Conservation (phyloP, 2,329 filamentous ascomycete species). For the Fusarium sp. region DNA sequence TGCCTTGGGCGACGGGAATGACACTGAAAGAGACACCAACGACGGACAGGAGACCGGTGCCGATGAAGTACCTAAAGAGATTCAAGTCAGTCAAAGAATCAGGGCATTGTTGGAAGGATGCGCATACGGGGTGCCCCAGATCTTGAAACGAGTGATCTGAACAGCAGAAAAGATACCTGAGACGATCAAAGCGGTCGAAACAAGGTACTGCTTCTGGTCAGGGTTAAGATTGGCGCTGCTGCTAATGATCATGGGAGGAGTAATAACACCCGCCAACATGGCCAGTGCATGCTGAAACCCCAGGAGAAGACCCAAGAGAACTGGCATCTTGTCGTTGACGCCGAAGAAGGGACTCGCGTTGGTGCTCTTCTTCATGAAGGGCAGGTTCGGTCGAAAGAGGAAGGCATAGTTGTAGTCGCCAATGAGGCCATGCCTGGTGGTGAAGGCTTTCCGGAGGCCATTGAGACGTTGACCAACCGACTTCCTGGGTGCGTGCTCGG, state of each 20-base stretch:
- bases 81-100: slow-evolving; percentile 1
- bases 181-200: slow-evolving; percentile 83
- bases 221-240: slow-evolving; percentile 72
- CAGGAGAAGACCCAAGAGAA: slow-evolving; percentile 78
- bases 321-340: slow-evolving; percentile 82
- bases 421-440: slow-evolving; percentile 78
- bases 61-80: slow-evolving; percentile 74
- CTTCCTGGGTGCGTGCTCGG: slow-evolving; percentile 51
- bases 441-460: slow-evolving; percentile 55
- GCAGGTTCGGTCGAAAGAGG: slow-evolving; percentile 84
- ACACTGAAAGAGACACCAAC: slow-evolving; percentile 67
- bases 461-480: slow-evolving; percentile 43
- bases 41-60: slow-evolving; percentile 84
- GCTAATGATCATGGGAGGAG: slow-evolving; percentile 79
- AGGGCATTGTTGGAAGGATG: not conserved
- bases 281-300: slow-evolving; percentile 84
- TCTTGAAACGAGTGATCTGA: slow-evolving; percentile 82
- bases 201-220: slow-evolving; percentile 78
- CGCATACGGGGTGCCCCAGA: slow-evolving; percentile 71
- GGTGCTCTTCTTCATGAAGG: slow-evolving; percentile 76
- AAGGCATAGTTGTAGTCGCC: slow-evolving; percentile 92
- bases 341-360: slow-evolving; percentile 80
- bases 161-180: slow-evolving; percentile 80
- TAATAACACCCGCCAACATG: slow-evolving; percentile 82
- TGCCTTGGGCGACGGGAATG: slow-evolving; percentile 66